Evolutionary conservation across 768 basidiomycete species (phyloP).

Genomic region (Rhizopogon sp.): DNA sequence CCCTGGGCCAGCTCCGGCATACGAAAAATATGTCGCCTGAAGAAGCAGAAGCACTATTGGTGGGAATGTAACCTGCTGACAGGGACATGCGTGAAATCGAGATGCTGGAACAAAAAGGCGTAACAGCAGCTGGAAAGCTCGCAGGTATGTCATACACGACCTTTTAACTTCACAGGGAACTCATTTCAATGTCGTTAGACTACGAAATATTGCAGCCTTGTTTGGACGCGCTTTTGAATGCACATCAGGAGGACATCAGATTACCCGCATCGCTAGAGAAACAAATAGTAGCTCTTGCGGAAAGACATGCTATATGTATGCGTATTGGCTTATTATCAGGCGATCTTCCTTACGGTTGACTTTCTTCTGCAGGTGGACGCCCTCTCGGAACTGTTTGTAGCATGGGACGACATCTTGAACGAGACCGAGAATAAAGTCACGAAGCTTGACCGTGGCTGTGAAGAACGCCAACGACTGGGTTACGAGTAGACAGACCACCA

Average conservation of each 20-base stretch:
- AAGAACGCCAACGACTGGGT: slow-evolving; percentile 58
- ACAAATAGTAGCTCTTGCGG: too few relatives aligned
- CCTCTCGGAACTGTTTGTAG: slow-evolving; percentile 54
- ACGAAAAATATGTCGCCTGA: too few relatives aligned
- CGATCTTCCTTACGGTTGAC: neutral
- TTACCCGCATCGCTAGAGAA: too few relatives aligned
- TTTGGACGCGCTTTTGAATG: slow-evolving; percentile 47
- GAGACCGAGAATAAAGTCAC: slow-evolving; percentile 57
- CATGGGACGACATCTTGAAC: slow-evolving; percentile 46
- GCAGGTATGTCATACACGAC: too few relatives aligned
- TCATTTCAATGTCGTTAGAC: slow-evolving; percentile 29
- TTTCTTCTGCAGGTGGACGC: slow-evolving; percentile 56
- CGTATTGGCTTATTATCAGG: too few relatives aligned
- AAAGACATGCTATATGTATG: too few relatives aligned
- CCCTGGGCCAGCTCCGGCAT: too few relatives aligned
- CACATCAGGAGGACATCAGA: slow-evolving; percentile 52
- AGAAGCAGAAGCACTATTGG: too few relatives aligned
- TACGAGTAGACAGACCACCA: slow-evolving; percentile 32
- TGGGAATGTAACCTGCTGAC: too few relatives aligned
- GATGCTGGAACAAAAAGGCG: slow-evolving; percentile 61
- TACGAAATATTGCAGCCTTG: slow-evolving; percentile 65
- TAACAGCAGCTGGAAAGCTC: slow-evolving; percentile 60
- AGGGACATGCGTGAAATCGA: slow-evolving; percentile 36
- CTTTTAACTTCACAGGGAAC: neutral
- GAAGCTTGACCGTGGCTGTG: slow-evolving; percentile 54